Conservation (phyloP, 306 rosid species). For the Sicyos edulis region DNA sequence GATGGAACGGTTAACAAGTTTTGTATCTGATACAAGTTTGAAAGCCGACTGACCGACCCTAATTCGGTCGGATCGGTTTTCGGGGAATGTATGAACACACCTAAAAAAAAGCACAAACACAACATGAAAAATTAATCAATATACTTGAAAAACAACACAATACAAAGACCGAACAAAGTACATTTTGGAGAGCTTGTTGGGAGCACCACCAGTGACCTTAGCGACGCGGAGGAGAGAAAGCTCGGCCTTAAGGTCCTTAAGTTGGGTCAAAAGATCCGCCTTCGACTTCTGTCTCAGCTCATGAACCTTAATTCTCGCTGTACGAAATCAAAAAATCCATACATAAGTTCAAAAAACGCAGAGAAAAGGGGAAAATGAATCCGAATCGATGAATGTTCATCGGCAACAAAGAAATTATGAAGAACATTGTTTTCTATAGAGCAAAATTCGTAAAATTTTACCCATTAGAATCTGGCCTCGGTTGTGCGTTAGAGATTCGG, state of each 20-base stretch:
- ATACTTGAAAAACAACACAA: too few relatives aligned
- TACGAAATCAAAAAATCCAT: not conserved
- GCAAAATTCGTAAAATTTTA: not conserved
- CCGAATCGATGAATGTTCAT: not conserved
- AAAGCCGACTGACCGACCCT: too few relatives aligned
- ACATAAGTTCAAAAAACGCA: not conserved
- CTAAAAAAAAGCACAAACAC: not conserved
- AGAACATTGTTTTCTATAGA: not conserved
- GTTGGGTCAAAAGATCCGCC: constrained; percentile 64
- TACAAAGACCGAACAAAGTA: constrained; percentile 10
- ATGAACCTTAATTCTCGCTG: constrained; percentile 95
- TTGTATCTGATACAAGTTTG: too few relatives aligned
- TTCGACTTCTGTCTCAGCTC: constrained; percentile 84
- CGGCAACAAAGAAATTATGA: not conserved
- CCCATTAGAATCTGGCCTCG: constrained; percentile 10
- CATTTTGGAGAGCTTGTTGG: constrained; percentile 99
- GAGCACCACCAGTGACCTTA: constrained; percentile 96
- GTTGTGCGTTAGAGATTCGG: not conserved
- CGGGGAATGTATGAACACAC: too few relatives aligned
- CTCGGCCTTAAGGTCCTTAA: constrained; percentile 94
- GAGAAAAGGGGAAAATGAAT: constrained; percentile 13
- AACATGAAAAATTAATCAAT: not conserved
- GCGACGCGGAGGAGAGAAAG: constrained; percentile 91
- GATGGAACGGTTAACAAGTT: too few relatives aligned
- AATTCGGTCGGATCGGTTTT: too few relatives aligned